Percentiles rank a stretch among this genome's conserved stretches.
phyloP scores from a whole-genome alignment of 257 asterid species.

The Solanum sejunctum region DNA sequence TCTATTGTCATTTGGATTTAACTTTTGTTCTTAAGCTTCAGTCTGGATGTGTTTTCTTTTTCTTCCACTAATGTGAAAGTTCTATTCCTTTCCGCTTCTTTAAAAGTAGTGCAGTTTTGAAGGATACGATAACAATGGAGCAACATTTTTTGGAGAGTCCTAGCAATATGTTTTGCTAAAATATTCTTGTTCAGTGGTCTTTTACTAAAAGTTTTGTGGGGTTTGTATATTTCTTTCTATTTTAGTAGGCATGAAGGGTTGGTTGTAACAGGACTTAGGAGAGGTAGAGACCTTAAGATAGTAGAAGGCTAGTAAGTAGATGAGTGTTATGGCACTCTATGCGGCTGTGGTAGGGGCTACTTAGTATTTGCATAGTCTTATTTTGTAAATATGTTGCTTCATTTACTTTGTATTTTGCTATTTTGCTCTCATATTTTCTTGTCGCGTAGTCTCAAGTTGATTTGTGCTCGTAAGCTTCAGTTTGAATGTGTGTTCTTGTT shows the following conservation, averaged over 20 bases:
- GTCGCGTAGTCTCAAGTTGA: background rate
- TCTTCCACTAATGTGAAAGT: background rate
- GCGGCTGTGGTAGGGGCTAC: too few species aligned
- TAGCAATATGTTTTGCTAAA: too few species aligned
- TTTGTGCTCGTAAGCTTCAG: background rate
- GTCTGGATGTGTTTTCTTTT: background rate
- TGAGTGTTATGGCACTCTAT: background rate
- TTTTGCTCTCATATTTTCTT: background rate
- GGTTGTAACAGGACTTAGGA: too few species aligned
- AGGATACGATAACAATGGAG: too few species aligned
- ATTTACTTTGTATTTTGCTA: background rate
- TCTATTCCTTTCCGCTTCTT: background rate
- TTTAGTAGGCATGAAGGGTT: background rate
- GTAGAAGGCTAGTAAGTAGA: background rate
- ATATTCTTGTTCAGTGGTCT: background rate
- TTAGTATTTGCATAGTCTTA: background rate
- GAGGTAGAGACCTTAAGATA: background rate
- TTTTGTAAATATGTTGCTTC: background rate
- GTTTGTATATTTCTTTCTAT: background rate
- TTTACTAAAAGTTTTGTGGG: background rate
- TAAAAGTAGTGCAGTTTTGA: too few species aligned
- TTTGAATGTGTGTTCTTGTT: background rate
- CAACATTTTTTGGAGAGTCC: too few species aligned
- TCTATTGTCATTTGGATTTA: background rate
- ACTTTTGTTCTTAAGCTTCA: background rate